These are phyloP conservation scores for Shiraia bambusicola DNA, from an alignment of 2,329 filamentous ascomycete species.

Conservation along the genomic window DNA sequence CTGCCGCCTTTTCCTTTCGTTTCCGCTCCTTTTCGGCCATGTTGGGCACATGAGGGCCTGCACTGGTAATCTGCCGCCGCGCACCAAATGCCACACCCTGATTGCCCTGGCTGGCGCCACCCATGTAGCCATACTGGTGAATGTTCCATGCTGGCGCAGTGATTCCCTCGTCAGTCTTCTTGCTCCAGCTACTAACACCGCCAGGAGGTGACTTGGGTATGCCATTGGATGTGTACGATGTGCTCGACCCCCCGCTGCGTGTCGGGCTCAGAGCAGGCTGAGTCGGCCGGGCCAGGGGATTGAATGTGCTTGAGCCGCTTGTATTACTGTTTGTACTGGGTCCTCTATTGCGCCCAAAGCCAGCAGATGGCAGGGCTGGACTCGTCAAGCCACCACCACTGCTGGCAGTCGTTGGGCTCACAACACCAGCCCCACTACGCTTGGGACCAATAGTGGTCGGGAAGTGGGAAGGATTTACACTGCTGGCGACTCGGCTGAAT, in stretches of 20 bases:
- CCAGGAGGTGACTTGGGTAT: slow-evolving; percentile 49
- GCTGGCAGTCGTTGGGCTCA: slow-evolving; percentile 41
- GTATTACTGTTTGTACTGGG: slow-evolving; percentile 50
- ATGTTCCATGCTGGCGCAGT: slow-evolving; percentile 97
- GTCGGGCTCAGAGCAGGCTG: slow-evolving; percentile 48
- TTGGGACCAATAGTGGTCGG: slow-evolving; percentile 75
- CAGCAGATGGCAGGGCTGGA: slow-evolving; percentile 30
- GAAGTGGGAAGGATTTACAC: slow-evolving; percentile 71
- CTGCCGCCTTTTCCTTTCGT: slow-evolving; percentile 57
- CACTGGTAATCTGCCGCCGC: slow-evolving; percentile 86
- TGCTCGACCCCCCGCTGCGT: slow-evolving; percentile 58
- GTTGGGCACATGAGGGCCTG: slow-evolving; percentile 75
- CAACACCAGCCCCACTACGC: slow-evolving; percentile 52
- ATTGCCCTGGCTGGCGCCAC: slow-evolving; percentile 92
- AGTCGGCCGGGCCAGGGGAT: slow-evolving; percentile 42
- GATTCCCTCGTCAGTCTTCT: slow-evolving; percentile 72
- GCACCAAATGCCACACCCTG: slow-evolving; percentile 91
- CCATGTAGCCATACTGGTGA: slow-evolving; percentile 95
- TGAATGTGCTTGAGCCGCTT: slow-evolving; percentile 49
- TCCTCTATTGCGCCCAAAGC: slow-evolving; percentile 39
- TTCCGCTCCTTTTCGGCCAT: slow-evolving; percentile 80
- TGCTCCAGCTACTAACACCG: slow-evolving; percentile 88
- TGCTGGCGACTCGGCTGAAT: slow-evolving; percentile 84
- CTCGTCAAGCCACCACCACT: slow-evolving; percentile 18
- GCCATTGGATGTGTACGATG: slow-evolving; percentile 56